A percentile compares a stretch with the other conserved stretches of the same genome.
phyloP scores from a whole-genome alignment of 352 stramenopile species.

The Globisporangium nodosum region DNA sequence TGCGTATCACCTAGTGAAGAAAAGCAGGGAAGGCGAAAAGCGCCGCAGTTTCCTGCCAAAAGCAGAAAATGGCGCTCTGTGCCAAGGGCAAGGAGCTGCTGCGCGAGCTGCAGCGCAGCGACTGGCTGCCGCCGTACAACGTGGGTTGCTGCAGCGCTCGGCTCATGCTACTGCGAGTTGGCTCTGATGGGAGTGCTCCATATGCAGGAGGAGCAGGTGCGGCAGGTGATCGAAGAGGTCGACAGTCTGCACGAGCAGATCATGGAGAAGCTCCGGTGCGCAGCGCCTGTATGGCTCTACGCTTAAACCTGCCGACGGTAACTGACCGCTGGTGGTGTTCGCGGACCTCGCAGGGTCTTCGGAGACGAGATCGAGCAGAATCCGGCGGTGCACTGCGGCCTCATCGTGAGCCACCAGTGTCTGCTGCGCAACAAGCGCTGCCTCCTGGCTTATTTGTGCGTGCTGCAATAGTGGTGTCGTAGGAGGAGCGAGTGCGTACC shows the following conservation, averaged over 20 bases:
- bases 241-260: constrained; percentile 64
- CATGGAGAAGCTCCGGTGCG: constrained; percentile 61
- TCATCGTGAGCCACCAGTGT: constrained; percentile 88
- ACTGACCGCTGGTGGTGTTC: not conserved
- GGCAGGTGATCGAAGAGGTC: constrained; percentile 77
- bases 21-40: not conserved
- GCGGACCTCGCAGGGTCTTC: constrained; percentile 32
- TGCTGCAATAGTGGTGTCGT: not conserved
- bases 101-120: constrained; percentile 86
- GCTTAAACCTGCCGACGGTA: too few relatives aligned
- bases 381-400: constrained; percentile 54
- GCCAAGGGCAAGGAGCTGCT: constrained; percentile 81
- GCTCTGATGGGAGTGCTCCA: not conserved
- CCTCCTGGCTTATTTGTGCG: constrained; percentile 83
- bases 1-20: not conserved
- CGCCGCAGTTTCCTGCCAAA: not conserved
- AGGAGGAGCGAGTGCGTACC: not conserved
- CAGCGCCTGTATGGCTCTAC: not conserved
- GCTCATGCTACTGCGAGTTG: not conserved
- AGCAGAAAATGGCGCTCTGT: constrained; percentile 52
- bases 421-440: constrained; percentile 89
- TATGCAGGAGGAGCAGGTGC: constrained; percentile 70
- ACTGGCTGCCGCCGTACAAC: constrained; percentile 91
- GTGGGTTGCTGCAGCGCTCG: constrained; percentile 22
- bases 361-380: constrained; percentile 59